phyloP scores from a whole-genome alignment of 139 green algal species.

The Tetraselmis striata region DNA sequence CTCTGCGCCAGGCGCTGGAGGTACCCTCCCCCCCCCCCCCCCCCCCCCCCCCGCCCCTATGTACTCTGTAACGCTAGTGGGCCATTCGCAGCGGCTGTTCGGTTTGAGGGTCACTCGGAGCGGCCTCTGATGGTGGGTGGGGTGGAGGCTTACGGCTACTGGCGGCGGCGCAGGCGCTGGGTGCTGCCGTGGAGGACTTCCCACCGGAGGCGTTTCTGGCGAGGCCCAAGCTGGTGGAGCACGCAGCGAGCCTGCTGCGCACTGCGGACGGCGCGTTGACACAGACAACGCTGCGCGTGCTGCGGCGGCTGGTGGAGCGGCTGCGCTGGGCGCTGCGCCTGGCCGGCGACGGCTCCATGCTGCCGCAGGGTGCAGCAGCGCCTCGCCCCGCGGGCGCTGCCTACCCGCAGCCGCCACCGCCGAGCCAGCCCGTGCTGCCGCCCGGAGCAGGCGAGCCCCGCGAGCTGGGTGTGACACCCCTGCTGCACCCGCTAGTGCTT shows the following conservation, averaged over 20 bases:
- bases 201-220: slow-evolving; percentile 33
- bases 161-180: slow-evolving; percentile 22
- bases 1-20: slow-evolving; percentile 24
- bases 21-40: slow-evolving; percentile 14
- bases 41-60: too few species aligned
- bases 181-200: slow-evolving; percentile 21
- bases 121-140: background rate
- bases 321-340: slow-evolving; percentile 9
- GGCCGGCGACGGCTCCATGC: background rate
- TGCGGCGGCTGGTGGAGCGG: slow-evolving; percentile 2
- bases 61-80: too few species aligned
- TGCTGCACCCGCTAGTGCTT: background rate
- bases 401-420: background rate
- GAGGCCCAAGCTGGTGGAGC: slow-evolving; percentile 29
- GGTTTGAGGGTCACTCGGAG: background rate
- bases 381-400: background rate
- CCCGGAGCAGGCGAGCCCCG: background rate
- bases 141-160: background rate
- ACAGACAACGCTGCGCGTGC: background rate
- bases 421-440: background rate
- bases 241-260: slow-evolving; percentile 13
- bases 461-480: background rate
- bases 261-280: slow-evolving; percentile 11
- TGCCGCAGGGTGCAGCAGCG: background rate
- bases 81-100: slow-evolving; percentile 16